Base-by-base conservation (phyloP, 2,329 filamentous ascomycete genomes). In the Ceratocystis destructans region DNA sequence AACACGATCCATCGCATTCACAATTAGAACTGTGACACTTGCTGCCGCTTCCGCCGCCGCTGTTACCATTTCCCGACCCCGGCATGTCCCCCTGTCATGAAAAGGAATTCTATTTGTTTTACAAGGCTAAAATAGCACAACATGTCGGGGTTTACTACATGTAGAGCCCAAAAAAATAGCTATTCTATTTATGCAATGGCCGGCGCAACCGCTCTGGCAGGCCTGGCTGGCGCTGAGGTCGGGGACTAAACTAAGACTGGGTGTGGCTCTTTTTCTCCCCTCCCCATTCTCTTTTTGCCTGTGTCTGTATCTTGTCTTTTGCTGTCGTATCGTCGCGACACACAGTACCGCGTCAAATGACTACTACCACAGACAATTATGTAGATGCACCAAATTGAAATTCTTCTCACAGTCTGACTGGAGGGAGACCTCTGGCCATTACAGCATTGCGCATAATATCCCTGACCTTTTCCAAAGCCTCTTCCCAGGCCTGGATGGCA, bases 401-500 rank as follows among this genome's bases (percentile, higher is more conserved):
- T 37, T 37, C 33, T 37, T 37, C 33, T 37, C 33, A 37, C 10
- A 66, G 25, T 15, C 55, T 66, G 12, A 66, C 48, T 1, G 65
- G 61, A 6, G 65, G 62, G 22, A 88, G 72, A 0, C 85, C 86
- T 68, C 85, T 77, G 62, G 80, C 74, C 70, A 71, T 73, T 28
- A 87, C 79, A 5, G 84, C 85, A 22, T 72, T 72, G 71, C 86
- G 83, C 25, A 87, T 79, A 22, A 77, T 76, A 1, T 71, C 72
- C 72, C 81, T 82, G 59, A 83, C 76, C 2, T 72, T 74, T 37
- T 68, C 70, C 28, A 82, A 70, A 1, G 79, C 78, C 62, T 72
- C 71, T 57, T 70, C 73, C 84, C 84, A 87, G 31, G 73, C 72
- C 65, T 55, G 37, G 17, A 63, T 15, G 1, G 41, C 57, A 15